These are phyloP conservation scores for Clavispora vitiphila DNA, from an alignment of 805 yeast species.

Conservation along the genomic window DNA sequence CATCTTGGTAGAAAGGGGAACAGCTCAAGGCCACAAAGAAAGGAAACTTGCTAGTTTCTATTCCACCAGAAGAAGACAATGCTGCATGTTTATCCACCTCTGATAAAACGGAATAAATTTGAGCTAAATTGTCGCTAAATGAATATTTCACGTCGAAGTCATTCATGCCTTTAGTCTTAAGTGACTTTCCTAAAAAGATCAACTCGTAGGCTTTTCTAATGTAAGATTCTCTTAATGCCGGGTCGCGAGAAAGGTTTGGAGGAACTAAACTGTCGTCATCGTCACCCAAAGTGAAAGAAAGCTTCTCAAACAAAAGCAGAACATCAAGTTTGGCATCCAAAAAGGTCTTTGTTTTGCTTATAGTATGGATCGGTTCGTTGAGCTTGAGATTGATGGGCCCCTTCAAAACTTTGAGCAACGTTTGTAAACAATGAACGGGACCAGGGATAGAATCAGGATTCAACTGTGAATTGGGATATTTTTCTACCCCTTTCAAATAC, in stretches of 20 bases:
- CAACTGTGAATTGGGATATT: slow-evolving; percentile 21
- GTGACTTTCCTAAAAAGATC: slow-evolving; percentile 28
- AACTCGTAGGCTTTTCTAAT: slow-evolving; percentile 53
- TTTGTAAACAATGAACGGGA: slow-evolving; percentile 53
- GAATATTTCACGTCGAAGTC: slow-evolving; percentile 19
- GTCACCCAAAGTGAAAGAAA: slow-evolving; percentile 37
- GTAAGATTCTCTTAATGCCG: slow-evolving; percentile 43
- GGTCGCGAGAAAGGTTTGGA: slow-evolving; percentile 33
- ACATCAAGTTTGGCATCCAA: slow-evolving; percentile 57
- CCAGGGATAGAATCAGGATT: slow-evolving; percentile 41
- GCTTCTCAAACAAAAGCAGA: slow-evolving; percentile 40
- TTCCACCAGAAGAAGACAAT: slow-evolving; percentile 19
- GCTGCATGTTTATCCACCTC: slow-evolving; percentile 35
- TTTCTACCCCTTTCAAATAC: slow-evolving; percentile 34
- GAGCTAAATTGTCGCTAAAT: slow-evolving; percentile 29
- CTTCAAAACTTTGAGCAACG: slow-evolving; percentile 56
- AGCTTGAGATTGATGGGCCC: slow-evolving; percentile 55
- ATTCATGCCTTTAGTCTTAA: slow-evolving; percentile 7
- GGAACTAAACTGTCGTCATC: slow-evolving; percentile 39
- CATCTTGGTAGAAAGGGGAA: slow-evolving; percentile 33
- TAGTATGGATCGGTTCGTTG: slow-evolving; percentile 47
- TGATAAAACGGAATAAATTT: slow-evolving; percentile 28
- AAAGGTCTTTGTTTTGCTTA: slow-evolving; percentile 46
- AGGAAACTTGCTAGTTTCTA: slow-evolving; percentile 20
- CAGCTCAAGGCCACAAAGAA: slow-evolving; percentile 27